phyloP scores from a whole-genome alignment of 345 rosid genomes.

The Xanthoceras sorbifolium region DNA sequence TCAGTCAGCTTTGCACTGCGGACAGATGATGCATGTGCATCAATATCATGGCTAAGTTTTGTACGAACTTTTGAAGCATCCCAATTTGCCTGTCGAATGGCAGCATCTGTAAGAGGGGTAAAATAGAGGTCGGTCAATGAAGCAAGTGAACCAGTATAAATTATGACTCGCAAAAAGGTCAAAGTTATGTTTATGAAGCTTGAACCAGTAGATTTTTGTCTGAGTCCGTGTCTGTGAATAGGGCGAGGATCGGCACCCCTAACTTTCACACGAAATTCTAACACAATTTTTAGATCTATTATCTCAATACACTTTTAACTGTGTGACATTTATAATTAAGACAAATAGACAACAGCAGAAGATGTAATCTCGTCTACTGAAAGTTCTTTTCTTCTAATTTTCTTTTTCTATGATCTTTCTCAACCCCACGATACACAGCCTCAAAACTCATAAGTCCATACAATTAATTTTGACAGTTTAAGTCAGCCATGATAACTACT shows the following conservation, averaged over 20 bases:
- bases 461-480: neutral
- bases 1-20: constrained; percentile 55
- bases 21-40: constrained; percentile 48
- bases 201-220: neutral
- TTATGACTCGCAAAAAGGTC: neutral
- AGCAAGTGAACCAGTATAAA: neutral
- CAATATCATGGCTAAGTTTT: constrained; percentile 62
- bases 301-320: neutral
- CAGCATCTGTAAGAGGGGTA: constrained; percentile 48
- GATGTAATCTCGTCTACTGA: neutral
- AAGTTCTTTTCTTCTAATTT: neutral
- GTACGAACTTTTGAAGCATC: constrained; percentile 61
- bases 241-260: neutral
- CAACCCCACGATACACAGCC: neutral
- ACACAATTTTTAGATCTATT: neutral
- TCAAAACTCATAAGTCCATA: neutral
- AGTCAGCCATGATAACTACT: neutral
- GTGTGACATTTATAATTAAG: neutral
- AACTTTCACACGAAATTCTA: neutral
- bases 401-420: neutral
- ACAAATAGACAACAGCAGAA: neutral
- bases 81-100: constrained; percentile 61
- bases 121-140: neutral
- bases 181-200: neutral
- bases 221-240: neutral